These are phyloP conservation scores for Macaranga tanarius DNA, from an alignment of 441 rosid species.

Conservation along the genomic window DNA sequence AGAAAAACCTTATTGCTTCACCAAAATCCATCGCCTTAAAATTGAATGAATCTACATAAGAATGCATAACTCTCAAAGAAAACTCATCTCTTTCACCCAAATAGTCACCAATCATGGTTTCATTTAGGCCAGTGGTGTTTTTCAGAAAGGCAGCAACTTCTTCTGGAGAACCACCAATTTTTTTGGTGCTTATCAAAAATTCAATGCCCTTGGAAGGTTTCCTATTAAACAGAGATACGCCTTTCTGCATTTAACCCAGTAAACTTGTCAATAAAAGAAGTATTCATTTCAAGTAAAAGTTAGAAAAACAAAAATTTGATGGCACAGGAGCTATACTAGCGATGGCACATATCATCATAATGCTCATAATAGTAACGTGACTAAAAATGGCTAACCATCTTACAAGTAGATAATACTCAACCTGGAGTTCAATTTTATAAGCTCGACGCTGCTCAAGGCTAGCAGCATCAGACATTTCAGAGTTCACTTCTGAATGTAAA, in stretches of 20 bases:
- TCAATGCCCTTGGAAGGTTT: slow-evolving; percentile 97
- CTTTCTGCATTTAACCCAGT: slow-evolving; percentile 73
- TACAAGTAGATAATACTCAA: slow-evolving; percentile 29
- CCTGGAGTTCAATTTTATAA: slow-evolving; percentile 97
- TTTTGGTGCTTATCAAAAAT: slow-evolving; percentile 70
- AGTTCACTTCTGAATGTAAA: slow-evolving; percentile 57
- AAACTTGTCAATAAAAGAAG: slow-evolving; percentile 34
- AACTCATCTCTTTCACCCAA: slow-evolving; percentile 98
- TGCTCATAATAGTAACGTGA: not conserved
- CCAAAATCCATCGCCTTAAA: slow-evolving; percentile 91
- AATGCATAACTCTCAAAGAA: slow-evolving; percentile 92
- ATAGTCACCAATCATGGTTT: slow-evolving; percentile 92
- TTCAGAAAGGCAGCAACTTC: slow-evolving; percentile 81
- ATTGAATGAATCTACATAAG: slow-evolving; percentile 93
- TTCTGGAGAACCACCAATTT: slow-evolving; percentile 76
- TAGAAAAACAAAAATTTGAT: not conserved
- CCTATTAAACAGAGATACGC: slow-evolving; percentile 78
- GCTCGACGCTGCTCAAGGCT: slow-evolving; percentile 93
- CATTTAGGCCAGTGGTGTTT: slow-evolving; percentile 70
- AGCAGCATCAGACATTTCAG: slow-evolving; percentile 80
- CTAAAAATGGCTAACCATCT: not conserved
- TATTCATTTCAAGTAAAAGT: slow-evolving; percentile 11
- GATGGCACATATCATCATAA: not conserved
- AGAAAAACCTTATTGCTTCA: slow-evolving; percentile 92
- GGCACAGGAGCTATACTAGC: not conserved